Percentiles rank a stretch among this genome's conserved stretches.
Conservation (phyloP, 495 filamentous ascomycete species). For the Endocarpon pusillum region DNA sequence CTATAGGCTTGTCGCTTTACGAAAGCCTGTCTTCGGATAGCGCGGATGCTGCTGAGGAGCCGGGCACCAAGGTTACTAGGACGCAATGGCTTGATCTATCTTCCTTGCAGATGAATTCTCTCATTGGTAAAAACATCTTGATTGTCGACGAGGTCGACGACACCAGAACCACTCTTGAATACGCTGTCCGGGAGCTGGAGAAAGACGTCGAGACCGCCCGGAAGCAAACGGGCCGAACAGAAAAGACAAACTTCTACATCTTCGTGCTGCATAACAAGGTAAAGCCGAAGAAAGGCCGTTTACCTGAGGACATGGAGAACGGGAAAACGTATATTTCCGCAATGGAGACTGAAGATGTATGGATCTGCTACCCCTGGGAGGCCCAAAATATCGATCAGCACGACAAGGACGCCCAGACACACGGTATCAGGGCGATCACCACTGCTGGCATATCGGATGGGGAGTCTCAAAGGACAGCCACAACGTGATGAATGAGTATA, state of each 20-base stretch:
- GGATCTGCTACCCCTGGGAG: constrained; percentile 99
- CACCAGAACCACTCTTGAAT: constrained; percentile 90
- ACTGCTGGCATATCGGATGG: constrained; percentile 16
- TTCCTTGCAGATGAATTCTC: constrained; percentile 72
- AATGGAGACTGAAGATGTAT: constrained; percentile 74
- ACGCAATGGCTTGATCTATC: constrained; percentile 96
- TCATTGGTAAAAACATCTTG: constrained; percentile 92
- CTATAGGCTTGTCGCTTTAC: constrained; percentile 94
- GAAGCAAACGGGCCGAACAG: constrained; percentile 47
- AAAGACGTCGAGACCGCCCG: constrained; percentile 85
- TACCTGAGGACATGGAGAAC: constrained; percentile 62
- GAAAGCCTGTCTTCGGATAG: constrained; percentile 53
- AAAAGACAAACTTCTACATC: constrained; percentile 74
- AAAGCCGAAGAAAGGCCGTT: constrained; percentile 77
- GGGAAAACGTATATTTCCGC: constrained; percentile 68
- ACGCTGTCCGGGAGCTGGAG: constrained; percentile 85
- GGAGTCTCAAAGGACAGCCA: constrained; percentile 9
- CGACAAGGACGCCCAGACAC: constrained; percentile 48
- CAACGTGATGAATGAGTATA: too few relatives aligned
- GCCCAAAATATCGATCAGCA: constrained; percentile 90
- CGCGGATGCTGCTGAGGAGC: constrained; percentile 50
- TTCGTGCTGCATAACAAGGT: constrained; percentile 98
- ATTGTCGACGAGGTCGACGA: constrained; percentile 99
- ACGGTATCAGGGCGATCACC: constrained; percentile 20
- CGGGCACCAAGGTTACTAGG: constrained; percentile 86